These are phyloP conservation scores for Cyanidium caldarium DNA, from an alignment of 23 red algal genomes.

Conservation along the genomic window DNA sequence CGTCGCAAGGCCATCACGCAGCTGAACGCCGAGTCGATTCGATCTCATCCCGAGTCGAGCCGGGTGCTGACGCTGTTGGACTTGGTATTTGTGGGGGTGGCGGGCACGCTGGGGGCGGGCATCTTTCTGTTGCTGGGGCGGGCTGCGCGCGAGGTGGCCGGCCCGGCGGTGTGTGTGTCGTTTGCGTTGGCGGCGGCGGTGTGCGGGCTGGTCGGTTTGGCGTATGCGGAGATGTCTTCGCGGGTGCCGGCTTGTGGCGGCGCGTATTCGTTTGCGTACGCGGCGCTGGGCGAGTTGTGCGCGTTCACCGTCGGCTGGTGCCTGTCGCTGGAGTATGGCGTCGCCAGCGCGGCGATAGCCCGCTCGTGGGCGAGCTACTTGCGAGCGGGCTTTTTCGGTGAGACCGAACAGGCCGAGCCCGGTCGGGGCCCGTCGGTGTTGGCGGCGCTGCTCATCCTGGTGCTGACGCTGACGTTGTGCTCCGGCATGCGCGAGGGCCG, in stretches of 20 bases:
- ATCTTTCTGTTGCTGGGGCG: conserved; percentile 66
- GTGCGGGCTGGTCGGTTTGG: conserved; percentile 43
- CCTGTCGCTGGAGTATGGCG: conserved; percentile 74
- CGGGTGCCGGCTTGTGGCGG: conserved; percentile 31
- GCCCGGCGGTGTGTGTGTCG: conserved; percentile 50
- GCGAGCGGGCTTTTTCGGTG: conserved; percentile 17
- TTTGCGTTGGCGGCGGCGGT: conserved; percentile 47
- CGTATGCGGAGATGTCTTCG: conserved; percentile 82
- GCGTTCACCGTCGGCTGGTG: conserved; percentile 82
- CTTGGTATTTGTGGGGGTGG: conserved; percentile 49
- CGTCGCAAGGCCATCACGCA: not conserved
- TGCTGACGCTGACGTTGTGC: conserved; percentile 22
- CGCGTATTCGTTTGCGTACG: conserved; percentile 73
- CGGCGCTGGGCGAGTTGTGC: conserved; percentile 49
- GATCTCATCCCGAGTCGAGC: not conserved
- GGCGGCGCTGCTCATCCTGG: conserved; percentile 23
- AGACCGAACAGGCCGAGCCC: conserved; percentile 10
- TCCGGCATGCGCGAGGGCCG: conserved; percentile 59
- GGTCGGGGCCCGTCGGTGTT: conserved; percentile 21
- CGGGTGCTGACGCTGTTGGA: conserved; percentile 36
- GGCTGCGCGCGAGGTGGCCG: conserved; percentile 43
- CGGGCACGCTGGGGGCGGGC: conserved; percentile 62
- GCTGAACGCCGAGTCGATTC: not conserved
- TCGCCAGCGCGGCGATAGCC: conserved; percentile 63
- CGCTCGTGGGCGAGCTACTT: conserved; percentile 68